Evolutionary conservation across 2,329 filamentous ascomycete genomes (phyloP).

Genomic region (Colletotrichum sp.): DNA sequence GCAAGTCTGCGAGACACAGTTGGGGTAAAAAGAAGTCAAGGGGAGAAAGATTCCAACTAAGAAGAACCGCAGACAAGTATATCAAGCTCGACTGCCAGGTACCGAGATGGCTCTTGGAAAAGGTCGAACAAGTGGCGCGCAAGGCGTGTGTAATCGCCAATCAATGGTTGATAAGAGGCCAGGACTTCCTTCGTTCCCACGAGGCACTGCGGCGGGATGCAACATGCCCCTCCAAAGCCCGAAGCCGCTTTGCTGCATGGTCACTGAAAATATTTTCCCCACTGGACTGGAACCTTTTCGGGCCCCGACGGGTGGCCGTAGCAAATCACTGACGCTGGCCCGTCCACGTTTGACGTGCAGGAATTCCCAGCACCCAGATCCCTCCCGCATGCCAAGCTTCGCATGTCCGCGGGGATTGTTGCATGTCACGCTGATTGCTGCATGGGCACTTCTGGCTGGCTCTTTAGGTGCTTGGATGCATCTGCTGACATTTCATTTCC

Average conservation of each 20-base stretch:
- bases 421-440: neutral
- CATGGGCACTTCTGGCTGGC: neutral
- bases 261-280: neutral
- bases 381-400: slow-evolving; percentile 1
- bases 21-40: neutral
- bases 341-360: slow-evolving; percentile 12
- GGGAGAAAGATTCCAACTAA: neutral
- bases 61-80: neutral
- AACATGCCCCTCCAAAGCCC: neutral
- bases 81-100: neutral
- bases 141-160: neutral
- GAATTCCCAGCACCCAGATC: neutral
- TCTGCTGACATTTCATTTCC: neutral
- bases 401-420: neutral
- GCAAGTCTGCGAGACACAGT: neutral
- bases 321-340: slow-evolving; percentile 9
- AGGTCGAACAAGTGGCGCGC: neutral
- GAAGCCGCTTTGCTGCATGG: neutral
- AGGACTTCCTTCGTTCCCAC: neutral
- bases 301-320: slow-evolving; percentile 4
- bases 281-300: slow-evolving; percentile 7
- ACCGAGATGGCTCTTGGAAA: neutral
- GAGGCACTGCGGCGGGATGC: neutral
- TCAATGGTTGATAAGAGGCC: neutral
- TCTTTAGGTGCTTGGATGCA: neutral